Evolutionary conservation across 148 eudicot species (phyloP).

Genomic region (Persicaria tinctoria): DNA sequence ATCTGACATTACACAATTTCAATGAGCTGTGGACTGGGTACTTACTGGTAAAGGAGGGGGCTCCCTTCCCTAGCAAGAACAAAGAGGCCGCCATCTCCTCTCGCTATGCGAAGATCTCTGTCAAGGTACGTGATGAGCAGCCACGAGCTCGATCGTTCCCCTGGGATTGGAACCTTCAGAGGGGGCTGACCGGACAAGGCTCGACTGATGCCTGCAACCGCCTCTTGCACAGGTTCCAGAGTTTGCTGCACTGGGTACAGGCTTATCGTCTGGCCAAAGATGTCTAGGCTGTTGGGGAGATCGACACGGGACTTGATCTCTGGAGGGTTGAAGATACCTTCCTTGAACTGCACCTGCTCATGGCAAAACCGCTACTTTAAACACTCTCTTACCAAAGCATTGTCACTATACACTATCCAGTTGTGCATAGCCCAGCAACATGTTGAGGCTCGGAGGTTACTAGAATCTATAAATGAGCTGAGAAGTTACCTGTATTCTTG

Average conservation of each 20-base stretch:
- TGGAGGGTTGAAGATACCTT: constrained; percentile 81
- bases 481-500: constrained; percentile 75
- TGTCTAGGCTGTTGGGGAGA: constrained; percentile 64
- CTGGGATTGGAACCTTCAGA: constrained; percentile 69
- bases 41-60: constrained; percentile 52
- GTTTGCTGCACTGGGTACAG: constrained; percentile 72
- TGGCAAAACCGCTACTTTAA: background rate
- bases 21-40: background rate
- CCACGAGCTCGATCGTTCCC: constrained; percentile 76
- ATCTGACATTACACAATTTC: background rate
- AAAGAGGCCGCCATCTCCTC: constrained; percentile 97
- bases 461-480: background rate
- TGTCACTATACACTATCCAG: too few species aligned
- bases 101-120: constrained; percentile 76
- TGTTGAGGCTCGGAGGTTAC: background rate
- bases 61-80: constrained; percentile 94
- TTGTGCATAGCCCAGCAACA: too few species aligned
- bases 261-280: constrained; percentile 70
- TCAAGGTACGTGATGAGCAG: constrained; percentile 78
- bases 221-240: constrained; percentile 69
- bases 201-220: constrained; percentile 46
- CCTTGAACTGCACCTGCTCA: constrained; percentile 79
- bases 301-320: constrained; percentile 68
- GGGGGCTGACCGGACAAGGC: constrained; percentile 61
- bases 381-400: background rate